Conservation (phyloP, 306 rosid genomes). For the Lotus japonicus region DNA sequence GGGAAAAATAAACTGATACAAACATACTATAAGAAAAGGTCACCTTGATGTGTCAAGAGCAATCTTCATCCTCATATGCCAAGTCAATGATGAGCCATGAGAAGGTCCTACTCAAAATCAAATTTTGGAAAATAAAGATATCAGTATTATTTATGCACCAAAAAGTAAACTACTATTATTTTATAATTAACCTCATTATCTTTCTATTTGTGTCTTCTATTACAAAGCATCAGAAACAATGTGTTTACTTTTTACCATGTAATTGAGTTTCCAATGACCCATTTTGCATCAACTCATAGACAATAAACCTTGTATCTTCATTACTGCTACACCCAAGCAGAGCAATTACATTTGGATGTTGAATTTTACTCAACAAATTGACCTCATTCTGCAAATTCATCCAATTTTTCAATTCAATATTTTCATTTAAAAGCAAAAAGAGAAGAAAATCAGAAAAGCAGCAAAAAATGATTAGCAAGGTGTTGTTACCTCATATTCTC, state of each 20-base stretch:
- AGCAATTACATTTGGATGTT: conserved; percentile 77
- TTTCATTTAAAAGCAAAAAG: neutral
- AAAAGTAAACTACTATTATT: neutral
- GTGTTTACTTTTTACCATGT: conserved; percentile 73
- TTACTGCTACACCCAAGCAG: conserved; percentile 68
- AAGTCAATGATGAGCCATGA: conserved; percentile 78
- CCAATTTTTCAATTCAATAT: neutral
- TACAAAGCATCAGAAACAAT: neutral
- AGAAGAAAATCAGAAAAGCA: neutral
- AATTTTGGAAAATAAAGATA: neutral
- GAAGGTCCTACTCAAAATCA: conserved; percentile 58
- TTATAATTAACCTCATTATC: neutral
- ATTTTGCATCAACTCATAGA: conserved; percentile 88
- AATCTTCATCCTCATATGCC: conserved; percentile 94
- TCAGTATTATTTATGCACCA: too few species aligned
- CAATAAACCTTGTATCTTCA: conserved; percentile 54
- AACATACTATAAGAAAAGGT: too few species aligned
- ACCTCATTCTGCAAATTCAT: conserved; percentile 84
- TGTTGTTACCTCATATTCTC: conserved; percentile 69
- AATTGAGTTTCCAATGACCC: conserved; percentile 91
- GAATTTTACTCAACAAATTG: conserved; percentile 70
- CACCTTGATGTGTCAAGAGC: conserved; percentile 97
- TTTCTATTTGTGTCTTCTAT: neutral
- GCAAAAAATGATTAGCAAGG: neutral
- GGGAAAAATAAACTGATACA: neutral